Conservation (phyloP, 257 asterid species). For the Oldenlandia corymbosa region DNA sequence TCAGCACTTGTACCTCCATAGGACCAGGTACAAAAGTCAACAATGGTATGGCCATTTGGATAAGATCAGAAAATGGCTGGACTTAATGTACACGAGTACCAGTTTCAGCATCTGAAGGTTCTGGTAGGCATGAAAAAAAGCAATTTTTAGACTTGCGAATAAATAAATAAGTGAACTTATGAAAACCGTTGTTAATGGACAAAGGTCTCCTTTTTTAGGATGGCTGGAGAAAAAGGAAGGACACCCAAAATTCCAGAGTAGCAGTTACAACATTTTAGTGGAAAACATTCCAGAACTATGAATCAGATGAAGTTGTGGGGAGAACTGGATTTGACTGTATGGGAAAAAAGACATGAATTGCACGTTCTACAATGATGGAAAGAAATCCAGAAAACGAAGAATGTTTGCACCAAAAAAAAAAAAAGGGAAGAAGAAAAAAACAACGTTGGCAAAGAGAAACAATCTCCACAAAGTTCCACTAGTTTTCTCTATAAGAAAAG, state of each 20-base stretch:
- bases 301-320: not conserved
- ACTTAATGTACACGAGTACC: not conserved
- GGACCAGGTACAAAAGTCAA: not conserved
- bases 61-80: not conserved
- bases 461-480: not conserved
- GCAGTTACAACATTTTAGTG: not conserved
- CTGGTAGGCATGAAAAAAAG: not conserved
- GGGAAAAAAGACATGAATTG: not conserved
- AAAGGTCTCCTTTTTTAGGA: not conserved
- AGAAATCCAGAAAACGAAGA: not conserved
- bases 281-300: not conserved
- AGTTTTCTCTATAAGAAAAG: not conserved
- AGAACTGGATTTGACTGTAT: not conserved
- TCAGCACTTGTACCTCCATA: not conserved
- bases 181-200: not conserved
- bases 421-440: not conserved
- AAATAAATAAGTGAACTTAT: not conserved
- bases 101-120: not conserved
- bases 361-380: not conserved
- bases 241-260: not conserved
- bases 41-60: not conserved
- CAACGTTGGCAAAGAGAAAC: too few species aligned
- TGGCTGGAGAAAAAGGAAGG: not conserved
- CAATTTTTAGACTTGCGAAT: not conserved
- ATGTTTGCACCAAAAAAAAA: too few species aligned